These are phyloP conservation scores for Theileria sp. DNA, from an alignment of 169 alveolate species.

Conservation along the genomic window DNA sequence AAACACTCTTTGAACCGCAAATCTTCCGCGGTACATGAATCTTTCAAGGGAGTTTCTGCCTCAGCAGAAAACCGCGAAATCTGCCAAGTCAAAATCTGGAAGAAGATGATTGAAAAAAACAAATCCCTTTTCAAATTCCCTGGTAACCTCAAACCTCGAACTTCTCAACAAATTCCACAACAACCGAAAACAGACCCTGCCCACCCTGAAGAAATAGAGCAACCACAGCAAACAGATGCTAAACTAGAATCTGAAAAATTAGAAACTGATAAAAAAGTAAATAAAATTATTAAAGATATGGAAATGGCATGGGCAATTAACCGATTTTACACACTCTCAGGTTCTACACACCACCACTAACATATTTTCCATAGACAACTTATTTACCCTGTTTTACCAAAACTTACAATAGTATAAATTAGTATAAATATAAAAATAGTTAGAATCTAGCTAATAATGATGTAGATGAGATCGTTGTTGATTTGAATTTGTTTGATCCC, in stretches of 20 bases:
- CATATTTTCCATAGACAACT: background rate
- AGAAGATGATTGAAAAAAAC: conserved; percentile 41
- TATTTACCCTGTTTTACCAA: background rate
- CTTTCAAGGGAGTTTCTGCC: conserved; percentile 50
- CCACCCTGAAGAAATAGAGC: background rate
- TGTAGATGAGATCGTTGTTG: conserved; percentile 11
- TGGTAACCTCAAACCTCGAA: background rate
- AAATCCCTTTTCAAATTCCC: conserved; percentile 31
- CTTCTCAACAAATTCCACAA: background rate
- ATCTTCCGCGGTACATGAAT: conserved; percentile 28
- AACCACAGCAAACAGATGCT: background rate
- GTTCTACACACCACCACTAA: background rate
- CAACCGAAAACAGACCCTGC: conserved; percentile 20
- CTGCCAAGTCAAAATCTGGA: conserved; percentile 63
- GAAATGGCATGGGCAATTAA: conserved; percentile 37
- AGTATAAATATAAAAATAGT: conserved; percentile 19
- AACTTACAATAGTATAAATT: background rate
- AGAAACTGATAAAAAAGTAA: background rate
- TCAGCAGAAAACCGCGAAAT: conserved; percentile 60
- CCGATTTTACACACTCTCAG: conserved; percentile 4
- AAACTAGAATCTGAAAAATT: background rate
- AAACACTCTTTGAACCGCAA: conserved; percentile 33
- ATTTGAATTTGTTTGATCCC: conserved; percentile 15
- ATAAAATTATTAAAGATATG: background rate
- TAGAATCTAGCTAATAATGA: background rate